Base-by-base conservation (phyloP, 768 basidiomycete species). In the Suillus subluteus region DNA sequence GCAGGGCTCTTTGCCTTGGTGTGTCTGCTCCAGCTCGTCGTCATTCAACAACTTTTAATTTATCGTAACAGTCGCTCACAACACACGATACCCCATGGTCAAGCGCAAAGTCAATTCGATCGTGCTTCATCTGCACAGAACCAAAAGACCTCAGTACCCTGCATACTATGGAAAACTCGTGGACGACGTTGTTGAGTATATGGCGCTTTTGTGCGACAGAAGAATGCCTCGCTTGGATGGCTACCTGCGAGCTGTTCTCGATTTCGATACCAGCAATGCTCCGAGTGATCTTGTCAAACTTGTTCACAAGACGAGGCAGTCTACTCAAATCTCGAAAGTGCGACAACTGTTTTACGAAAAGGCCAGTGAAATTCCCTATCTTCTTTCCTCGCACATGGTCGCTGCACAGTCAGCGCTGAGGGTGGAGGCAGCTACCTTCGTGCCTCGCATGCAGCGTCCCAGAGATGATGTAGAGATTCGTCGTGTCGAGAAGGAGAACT, bases 1-100 rank as follows among this genome's bases (percentile, higher is more conserved):
- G 84, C 68, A 77, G 80, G 67, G 78, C 79, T 8, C 69, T 88
- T 3, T 83, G 82, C 65, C 71, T 88, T 43, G 68, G 88, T 88
- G 72, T 50, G 84, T 80, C 12, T 56, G 21, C 35, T 56, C 12
- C 3, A 35, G 35, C 6, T 35, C 1, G 2, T 56, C 55, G 6
- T n/a, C 3, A 35, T 13, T 12, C 35, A n/a, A 56, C 32, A 21
- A 21, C 9, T 56, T 30, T 35, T 12, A n/a, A 37, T n/a, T n/a
- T 1, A 7, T 37, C n/a, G 21, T n/a, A 35, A 56, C 21, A 56
- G 55, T 56, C 3, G 35, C 55, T 56, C 55, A 56, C 35, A 56
- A 56, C 12, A 56, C 55, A 7, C 21, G 6, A 6, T 35, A 56
- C 32, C 35, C 21, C 1, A 56, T 56, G 55, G 12, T 56, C 11